Percentiles rank a stretch among this genome's conserved stretches.
phyloP scores from a whole-genome alignment of 345 rosid genomes.

The Dimocarpus longan region DNA sequence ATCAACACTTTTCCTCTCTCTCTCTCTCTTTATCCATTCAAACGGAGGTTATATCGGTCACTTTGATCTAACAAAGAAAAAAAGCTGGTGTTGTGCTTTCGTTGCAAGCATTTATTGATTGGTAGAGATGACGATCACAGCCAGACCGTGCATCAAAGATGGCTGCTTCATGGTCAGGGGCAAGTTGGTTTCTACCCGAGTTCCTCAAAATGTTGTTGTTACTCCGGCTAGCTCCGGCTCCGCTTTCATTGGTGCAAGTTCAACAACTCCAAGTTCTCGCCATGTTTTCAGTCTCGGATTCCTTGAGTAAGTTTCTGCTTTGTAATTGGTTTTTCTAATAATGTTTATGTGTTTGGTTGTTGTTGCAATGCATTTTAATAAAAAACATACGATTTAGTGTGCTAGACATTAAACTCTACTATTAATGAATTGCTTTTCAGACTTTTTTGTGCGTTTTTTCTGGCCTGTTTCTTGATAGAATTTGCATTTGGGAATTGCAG shows the following conservation, averaged over 20 bases:
- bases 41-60: neutral
- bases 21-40: neutral
- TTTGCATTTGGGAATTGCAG: conserved; percentile 29
- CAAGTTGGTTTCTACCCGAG: conserved; percentile 34
- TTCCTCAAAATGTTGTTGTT: conserved; percentile 43
- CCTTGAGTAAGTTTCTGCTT: conserved; percentile 42
- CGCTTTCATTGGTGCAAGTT: conserved; percentile 55
- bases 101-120: neutral
- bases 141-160: conserved; percentile 32
- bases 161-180: conserved; percentile 50
- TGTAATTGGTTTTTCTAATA: too few relatives aligned
- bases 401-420: too few relatives aligned
- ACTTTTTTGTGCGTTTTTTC: neutral
- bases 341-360: neutral
- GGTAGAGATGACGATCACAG: conserved; percentile 37
- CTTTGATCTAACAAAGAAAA: neutral
- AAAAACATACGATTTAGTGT: too few relatives aligned
- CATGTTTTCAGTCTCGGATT: conserved; percentile 68
- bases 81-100: neutral
- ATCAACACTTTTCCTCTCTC: neutral
- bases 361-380: neutral
- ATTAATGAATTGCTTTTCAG: too few relatives aligned
- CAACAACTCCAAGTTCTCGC: conserved; percentile 41
- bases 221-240: conserved; percentile 39
- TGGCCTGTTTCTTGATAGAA: neutral